A percentile compares a stretch with the other conserved stretches of the same genome.
Conservation (phyloP, 768 basidiomycete species). For the Leccinum subtestaceum region DNA sequence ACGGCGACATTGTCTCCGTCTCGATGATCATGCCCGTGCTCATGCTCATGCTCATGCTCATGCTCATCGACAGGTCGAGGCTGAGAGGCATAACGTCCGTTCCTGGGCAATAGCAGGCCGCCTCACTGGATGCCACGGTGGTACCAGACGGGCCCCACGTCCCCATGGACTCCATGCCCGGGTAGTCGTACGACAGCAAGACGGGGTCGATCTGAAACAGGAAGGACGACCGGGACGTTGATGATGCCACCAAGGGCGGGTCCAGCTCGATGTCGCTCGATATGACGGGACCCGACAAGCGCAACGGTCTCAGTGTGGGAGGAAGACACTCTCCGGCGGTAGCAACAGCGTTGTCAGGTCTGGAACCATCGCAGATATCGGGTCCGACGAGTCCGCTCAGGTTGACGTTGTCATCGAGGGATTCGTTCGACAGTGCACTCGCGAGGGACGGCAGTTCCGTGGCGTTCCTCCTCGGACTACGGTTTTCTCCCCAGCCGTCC, state of each 20-base stretch:
- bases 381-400: conserved; percentile 5
- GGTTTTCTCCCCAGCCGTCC: background rate
- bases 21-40: background rate
- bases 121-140: background rate
- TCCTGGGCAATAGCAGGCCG: background rate
- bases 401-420: conserved; percentile 12
- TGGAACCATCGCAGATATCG: conserved; percentile 3
- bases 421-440: conserved; percentile 18
- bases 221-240: background rate
- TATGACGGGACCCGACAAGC: conserved; percentile 13
- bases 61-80: background rate
- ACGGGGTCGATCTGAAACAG: conserved; percentile 28
- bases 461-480: background rate
- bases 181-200: conserved; percentile 20
- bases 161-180: background rate
- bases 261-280: background rate
- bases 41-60: background rate
- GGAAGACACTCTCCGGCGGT: conserved; percentile 18
- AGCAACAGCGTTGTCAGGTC: conserved; percentile 2
- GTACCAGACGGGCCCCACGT: too few species aligned
- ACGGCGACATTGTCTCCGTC: background rate
- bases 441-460: conserved; percentile 17
- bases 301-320: conserved; percentile 17
- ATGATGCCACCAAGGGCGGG: background rate
- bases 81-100: background rate